phyloP scores from a whole-genome alignment of 1,284 basidiomycete genomes.

The Anthracocystis walkeri region DNA sequence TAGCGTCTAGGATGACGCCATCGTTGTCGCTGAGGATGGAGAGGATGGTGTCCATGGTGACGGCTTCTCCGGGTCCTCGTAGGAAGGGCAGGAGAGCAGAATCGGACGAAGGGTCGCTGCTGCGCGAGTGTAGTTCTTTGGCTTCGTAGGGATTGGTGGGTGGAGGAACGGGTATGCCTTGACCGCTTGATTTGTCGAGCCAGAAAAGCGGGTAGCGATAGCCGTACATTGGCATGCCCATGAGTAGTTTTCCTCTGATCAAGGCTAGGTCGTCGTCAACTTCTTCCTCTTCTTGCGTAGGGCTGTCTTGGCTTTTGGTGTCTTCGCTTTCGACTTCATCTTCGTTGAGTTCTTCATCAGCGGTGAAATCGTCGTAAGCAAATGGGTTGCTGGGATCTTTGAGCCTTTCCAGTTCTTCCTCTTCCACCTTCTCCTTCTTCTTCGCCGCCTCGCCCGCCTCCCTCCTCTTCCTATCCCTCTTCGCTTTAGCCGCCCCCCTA shows the following conservation, averaged over 20 bases:
- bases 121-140: conserved; percentile 14
- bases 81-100: conserved; percentile 26
- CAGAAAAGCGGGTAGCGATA: conserved; percentile 48
- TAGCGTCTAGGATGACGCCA: conserved; percentile 21
- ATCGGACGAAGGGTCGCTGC: not conserved
- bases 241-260: conserved; percentile 34
- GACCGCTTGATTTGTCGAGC: conserved; percentile 30
- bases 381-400: conserved; percentile 34
- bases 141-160: conserved; percentile 11
- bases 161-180: conserved; percentile 17
- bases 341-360: conserved; percentile 21
- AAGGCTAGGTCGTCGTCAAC: conserved; percentile 5
- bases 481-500: conserved; percentile 10
- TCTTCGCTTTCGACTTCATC: not conserved
- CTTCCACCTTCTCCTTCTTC: not conserved
- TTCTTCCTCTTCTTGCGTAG: not conserved
- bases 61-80: conserved; percentile 34
- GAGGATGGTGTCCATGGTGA: conserved; percentile 27
- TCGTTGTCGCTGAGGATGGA: conserved; percentile 21
- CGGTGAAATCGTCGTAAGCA: conserved; percentile 19
- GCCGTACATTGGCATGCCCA: conserved; percentile 51
- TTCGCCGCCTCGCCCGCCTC: not conserved
- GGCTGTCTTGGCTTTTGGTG: not conserved
- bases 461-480: not conserved
- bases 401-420: conserved; percentile 8